Evolutionary conservation across 306 rosid genomes (phyloP), one percentile per base, ranked within the genome.

Genomic region (Fragaria vesca): DNA sequence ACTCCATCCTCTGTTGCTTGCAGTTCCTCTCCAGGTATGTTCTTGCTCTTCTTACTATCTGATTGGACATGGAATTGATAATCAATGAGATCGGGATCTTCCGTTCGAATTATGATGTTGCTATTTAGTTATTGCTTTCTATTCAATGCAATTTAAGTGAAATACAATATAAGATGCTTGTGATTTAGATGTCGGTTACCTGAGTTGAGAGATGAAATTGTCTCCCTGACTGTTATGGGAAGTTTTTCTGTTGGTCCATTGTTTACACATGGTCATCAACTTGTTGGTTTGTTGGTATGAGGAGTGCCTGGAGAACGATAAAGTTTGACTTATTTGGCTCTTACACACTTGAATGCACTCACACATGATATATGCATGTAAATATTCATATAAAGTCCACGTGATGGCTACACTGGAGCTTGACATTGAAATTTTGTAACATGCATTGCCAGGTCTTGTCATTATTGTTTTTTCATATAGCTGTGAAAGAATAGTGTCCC

Each of bases 1-100:
- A 96, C 98, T 58, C 99, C 99, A 77, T 96, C 98, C 69, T 90
- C 99, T 80, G 91, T 93, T 85, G 94, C 93, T 57, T 96, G 97
- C 84, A 96, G 99, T 84, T 93, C 99, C 78, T 93, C 97, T 15
- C 93, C 98, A 80, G 99, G 99, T 96, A 81, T 61, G 69, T 73
- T 65, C 51, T 65, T 58, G 12, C 36, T 26, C 65, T 55, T 9
- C 24, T 63, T 61, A 20, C 24, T 51, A 16, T 24, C 45, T 30
- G 54, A 63, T 9, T n/a, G 8, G 8, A 13, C 65, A 21, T 58
- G 28, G 10, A 26, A 38, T 34, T 60, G 55, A 30, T 26, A 58
- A 26, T 58, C 18, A 8, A 60, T 5, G 45, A n/a, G 38, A 21
- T 40, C 15, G 13, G 54, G 67, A 6, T 72, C 43, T 54, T 12